These are phyloP conservation scores for Diplogelasinospora grovesii DNA, from an alignment of 495 filamentous ascomycete species.

Conservation along the genomic window DNA sequence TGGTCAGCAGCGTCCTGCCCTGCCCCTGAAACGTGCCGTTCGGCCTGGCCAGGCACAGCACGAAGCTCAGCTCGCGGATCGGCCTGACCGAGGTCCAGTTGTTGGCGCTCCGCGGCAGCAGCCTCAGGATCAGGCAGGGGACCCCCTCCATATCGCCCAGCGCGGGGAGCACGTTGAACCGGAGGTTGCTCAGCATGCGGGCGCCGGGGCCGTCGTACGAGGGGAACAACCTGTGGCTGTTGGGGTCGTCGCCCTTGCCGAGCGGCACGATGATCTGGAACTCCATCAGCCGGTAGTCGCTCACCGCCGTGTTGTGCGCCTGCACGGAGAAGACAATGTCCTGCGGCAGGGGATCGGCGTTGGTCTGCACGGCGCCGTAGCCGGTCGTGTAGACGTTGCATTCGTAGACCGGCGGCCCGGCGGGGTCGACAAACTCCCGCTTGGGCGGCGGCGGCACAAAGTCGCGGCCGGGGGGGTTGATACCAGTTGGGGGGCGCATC, in stretches of 20 bases:
- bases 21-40: not conserved
- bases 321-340: not conserved
- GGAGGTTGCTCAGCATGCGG: not conserved
- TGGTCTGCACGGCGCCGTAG: not conserved
- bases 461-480: not conserved
- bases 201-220: not conserved
- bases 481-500: not conserved
- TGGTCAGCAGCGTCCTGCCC: not conserved
- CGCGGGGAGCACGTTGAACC: not conserved
- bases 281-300: not conserved
- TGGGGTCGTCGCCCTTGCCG: not conserved
- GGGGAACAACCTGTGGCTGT: not conserved
- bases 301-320: not conserved
- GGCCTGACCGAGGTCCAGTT: not conserved
- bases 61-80: not conserved
- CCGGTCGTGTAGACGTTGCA: not conserved
- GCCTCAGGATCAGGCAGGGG: not conserved
- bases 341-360: not conserved
- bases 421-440: not conserved
- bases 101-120: not conserved
- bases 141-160: not conserved
- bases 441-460: not conserved
- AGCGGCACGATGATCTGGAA: slow-evolving; percentile 1
- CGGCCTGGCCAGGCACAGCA: slow-evolving; percentile 1
- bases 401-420: not conserved